phyloP scores from a whole-genome alignment of 208 protist genomes.

The Leptomonas pyrrhocoris region DNA sequence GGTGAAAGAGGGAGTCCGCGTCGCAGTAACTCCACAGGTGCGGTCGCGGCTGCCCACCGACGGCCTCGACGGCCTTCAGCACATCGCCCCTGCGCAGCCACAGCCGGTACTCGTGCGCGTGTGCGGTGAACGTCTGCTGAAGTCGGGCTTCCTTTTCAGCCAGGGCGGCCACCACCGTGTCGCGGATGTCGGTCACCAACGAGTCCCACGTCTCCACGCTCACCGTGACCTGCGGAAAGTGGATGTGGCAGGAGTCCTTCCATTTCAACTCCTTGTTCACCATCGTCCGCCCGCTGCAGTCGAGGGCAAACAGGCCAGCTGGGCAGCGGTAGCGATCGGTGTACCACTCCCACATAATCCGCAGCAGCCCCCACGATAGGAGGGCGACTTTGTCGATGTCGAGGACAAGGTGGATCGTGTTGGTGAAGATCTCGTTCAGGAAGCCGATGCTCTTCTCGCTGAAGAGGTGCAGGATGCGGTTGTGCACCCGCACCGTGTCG shows the following conservation, averaged over 20 bases:
- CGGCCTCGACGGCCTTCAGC: neutral
- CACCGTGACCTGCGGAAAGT: constrained; percentile 62
- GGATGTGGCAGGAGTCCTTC: constrained; percentile 72
- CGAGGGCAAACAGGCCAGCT: constrained; percentile 44
- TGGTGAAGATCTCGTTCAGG: constrained; percentile 67
- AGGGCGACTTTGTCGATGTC: constrained; percentile 63
- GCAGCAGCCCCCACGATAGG: constrained; percentile 35
- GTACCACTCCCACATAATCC: constrained; percentile 58
- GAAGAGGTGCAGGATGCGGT: constrained; percentile 56
- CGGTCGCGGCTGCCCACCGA: constrained; percentile 22
- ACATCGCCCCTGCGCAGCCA: constrained; percentile 18
- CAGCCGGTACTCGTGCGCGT: constrained; percentile 10
- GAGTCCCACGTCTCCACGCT: constrained; percentile 28
- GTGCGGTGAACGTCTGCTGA: constrained; percentile 12
- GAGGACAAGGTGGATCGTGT: constrained; percentile 52
- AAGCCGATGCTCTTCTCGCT: constrained; percentile 37
- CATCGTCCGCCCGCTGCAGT: constrained; percentile 57
- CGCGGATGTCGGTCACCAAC: constrained; percentile 34
- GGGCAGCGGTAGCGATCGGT: constrained; percentile 21
- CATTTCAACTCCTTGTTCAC: constrained; percentile 30
- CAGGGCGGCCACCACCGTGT: constrained; percentile 30
- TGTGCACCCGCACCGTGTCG: constrained; percentile 44
- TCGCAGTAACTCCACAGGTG: constrained; percentile 36
- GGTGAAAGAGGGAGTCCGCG: constrained; percentile 17
- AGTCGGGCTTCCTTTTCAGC: constrained; percentile 14